phyloP scores from a whole-genome alignment of 2,329 filamentous ascomycete species.

The Aspergillus arachidicola region DNA sequence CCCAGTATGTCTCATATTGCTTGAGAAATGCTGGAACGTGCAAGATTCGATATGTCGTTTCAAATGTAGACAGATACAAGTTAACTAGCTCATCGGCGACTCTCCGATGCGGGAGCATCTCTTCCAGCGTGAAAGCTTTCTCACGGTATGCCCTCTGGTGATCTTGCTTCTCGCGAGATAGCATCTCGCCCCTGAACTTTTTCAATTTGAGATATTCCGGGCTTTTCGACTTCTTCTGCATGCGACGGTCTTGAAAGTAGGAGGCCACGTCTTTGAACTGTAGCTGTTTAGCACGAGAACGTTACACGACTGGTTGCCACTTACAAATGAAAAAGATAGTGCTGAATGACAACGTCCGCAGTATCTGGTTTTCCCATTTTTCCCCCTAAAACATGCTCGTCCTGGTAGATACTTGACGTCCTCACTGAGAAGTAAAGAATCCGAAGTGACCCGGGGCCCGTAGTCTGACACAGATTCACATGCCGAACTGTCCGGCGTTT shows the following conservation, averaged over 20 bases:
- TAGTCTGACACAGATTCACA: slow-evolving; percentile 20
- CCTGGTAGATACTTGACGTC: slow-evolving; percentile 31
- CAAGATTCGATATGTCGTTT: slow-evolving; percentile 60
- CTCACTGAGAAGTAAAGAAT: slow-evolving; percentile 26
- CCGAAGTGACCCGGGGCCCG: slow-evolving; percentile 15
- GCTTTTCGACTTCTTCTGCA: slow-evolving; percentile 20
- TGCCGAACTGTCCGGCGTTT: slow-evolving; percentile 30
- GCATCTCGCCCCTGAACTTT: slow-evolving; percentile 31
- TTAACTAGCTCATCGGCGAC: slow-evolving; percentile 56
- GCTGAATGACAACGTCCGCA: slow-evolving; percentile 36
- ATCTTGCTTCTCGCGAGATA: slow-evolving; percentile 30
- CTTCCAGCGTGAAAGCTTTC: slow-evolving; percentile 32
- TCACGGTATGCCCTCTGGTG: slow-evolving; percentile 34
- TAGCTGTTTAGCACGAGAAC: not conserved
- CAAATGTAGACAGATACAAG: slow-evolving; percentile 58
- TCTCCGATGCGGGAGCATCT: slow-evolving; percentile 47
- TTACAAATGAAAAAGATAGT: slow-evolving; percentile 35
- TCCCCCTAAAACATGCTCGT: slow-evolving; percentile 33
- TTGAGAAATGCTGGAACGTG: slow-evolving; percentile 60
- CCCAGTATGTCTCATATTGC: slow-evolving; percentile 61
- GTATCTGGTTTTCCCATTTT: slow-evolving; percentile 32
- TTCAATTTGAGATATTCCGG: slow-evolving; percentile 32
- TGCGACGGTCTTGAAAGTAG: slow-evolving; percentile 27
- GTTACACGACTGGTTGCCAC: slow-evolving; percentile 8
- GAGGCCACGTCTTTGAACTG: slow-evolving; percentile 24